Conservation (phyloP, 257 asterid genomes). For the Gardenia jasminoides region DNA sequence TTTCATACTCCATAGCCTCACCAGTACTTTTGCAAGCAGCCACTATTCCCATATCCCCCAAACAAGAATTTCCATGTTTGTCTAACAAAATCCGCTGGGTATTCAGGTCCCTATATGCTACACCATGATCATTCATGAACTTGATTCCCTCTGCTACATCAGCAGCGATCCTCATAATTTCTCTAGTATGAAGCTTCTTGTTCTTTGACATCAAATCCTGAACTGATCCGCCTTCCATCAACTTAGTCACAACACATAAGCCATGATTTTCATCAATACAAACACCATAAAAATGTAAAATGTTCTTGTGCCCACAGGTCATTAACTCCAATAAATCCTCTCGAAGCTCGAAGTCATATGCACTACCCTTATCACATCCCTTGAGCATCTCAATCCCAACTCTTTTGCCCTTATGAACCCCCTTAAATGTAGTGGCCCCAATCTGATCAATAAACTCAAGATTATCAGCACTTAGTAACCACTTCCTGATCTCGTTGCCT, state of each 20-base stretch:
- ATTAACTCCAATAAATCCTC: conserved; percentile 78
- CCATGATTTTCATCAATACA: conserved; percentile 83
- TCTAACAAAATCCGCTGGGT: conserved; percentile 80
- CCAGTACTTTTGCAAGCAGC: conserved; percentile 79
- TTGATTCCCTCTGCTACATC: conserved; percentile 87
- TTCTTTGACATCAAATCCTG: conserved; percentile 70
- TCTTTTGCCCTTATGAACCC: conserved; percentile 67
- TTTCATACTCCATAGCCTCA: conserved; percentile 96
- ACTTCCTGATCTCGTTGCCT: conserved; percentile 58
- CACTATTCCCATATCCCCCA: conserved; percentile 94
- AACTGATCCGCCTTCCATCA: conserved; percentile 90
- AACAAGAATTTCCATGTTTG: conserved; percentile 83
- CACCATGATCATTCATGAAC: conserved; percentile 93
- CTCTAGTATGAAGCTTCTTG: conserved; percentile 73
- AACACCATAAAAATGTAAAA: conserved; percentile 75
- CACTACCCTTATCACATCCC: conserved; percentile 94
- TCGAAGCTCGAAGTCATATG: conserved; percentile 79
- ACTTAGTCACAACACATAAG: conserved; percentile 77
- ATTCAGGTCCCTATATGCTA: conserved; percentile 81
- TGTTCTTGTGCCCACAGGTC: conserved; percentile 88
- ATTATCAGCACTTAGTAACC: conserved; percentile 63
- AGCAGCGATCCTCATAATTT: conserved; percentile 58
- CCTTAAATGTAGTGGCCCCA: conserved; percentile 74
- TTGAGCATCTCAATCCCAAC: conserved; percentile 84
- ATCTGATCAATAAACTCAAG: conserved; percentile 72